These are phyloP conservation scores for Cucumis cinereus DNA, from an alignment of 306 rosid genomes.

Conservation along the genomic window DNA sequence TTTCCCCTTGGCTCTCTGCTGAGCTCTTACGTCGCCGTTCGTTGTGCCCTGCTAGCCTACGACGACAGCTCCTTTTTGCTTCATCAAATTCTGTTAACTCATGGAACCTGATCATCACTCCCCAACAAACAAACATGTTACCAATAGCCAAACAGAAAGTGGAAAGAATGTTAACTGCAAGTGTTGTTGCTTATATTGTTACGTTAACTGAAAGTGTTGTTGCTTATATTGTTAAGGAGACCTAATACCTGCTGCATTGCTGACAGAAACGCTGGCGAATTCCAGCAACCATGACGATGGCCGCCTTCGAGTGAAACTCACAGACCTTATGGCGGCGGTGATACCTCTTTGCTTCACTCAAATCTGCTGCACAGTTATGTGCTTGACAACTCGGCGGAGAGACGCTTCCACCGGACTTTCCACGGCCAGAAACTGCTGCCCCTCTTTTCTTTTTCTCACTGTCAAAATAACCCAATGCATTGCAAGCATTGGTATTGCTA, in stretches of 20 bases:
- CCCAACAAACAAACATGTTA: not conserved
- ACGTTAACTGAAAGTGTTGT: not conserved
- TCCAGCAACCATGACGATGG: conserved; percentile 52
- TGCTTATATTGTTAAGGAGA: not conserved
- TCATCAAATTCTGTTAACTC: conserved; percentile 77
- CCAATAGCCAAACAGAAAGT: not conserved
- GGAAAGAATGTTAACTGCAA: not conserved
- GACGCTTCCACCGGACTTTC: conserved; percentile 23
- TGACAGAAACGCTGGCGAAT: conserved; percentile 79
- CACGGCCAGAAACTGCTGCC: conserved; percentile 3
- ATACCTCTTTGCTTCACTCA: conserved; percentile 46
- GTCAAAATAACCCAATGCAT: conserved; percentile 14
- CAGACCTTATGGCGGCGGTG: conserved; percentile 96
- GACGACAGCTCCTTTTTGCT: conserved; percentile 80
- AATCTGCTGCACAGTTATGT: conserved; percentile 55
- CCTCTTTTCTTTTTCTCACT: conserved; percentile 33
- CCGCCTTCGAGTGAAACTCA: conserved; percentile 74
- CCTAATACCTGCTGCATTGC: conserved; percentile 91
- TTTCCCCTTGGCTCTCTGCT: conserved; percentile 35
- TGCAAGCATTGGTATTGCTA: conserved; percentile 3
- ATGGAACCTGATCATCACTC: conserved; percentile 48
- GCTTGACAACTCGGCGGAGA: conserved; percentile 52
- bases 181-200: not conserved
- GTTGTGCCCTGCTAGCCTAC: conserved; percentile 75
- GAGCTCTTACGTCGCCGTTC: conserved; percentile 63